phyloP scores from a whole-genome alignment of 192 early-diverging fungal genomes.

The Coemansia sp. region DNA sequence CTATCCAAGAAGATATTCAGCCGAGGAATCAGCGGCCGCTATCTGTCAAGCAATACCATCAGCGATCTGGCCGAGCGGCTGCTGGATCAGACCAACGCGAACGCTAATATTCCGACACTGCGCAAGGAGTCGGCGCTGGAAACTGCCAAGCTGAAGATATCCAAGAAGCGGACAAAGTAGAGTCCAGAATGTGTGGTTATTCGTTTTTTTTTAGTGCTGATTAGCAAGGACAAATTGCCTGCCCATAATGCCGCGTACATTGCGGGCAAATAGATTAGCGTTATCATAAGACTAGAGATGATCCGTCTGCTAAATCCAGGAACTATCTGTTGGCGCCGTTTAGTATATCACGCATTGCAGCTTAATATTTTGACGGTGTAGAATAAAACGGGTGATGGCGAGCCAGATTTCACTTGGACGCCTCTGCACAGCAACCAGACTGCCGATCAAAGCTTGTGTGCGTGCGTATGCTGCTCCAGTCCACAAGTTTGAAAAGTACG shows the following conservation, averaged over 20 bases:
- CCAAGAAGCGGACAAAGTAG: background rate
- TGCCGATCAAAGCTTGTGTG: background rate
- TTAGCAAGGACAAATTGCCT: too few species aligned
- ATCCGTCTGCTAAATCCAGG: too few species aligned
- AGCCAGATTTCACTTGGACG: background rate
- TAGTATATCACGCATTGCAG: too few species aligned
- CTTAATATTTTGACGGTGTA: too few species aligned
- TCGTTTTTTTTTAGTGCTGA: too few species aligned
- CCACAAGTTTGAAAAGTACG: conserved; percentile 45
- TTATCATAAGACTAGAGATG: too few species aligned
- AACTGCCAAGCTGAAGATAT: conserved; percentile 7
- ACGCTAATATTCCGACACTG: conserved; percentile 27
- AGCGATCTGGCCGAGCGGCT: conserved; percentile 64
- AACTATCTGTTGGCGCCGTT: too few species aligned
- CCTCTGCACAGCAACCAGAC: background rate
- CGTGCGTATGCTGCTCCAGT: conserved; percentile 33
- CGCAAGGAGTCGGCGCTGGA: conserved; percentile 43
- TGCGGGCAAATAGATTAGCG: too few species aligned
- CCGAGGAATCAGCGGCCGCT: conserved; percentile 55
- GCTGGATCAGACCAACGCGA: conserved; percentile 29
- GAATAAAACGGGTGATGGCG: too few species aligned
- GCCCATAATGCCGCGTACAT: too few species aligned
- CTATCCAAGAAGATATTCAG: conserved; percentile 34
- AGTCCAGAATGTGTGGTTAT: too few species aligned
- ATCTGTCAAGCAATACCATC: conserved; percentile 63